Percentiles rank a stretch among this genome's conserved stretches.
Evolutionary conservation across 2,329 filamentous ascomycete genomes (phyloP).

Genomic region (Verticillium nubilum): DNA sequence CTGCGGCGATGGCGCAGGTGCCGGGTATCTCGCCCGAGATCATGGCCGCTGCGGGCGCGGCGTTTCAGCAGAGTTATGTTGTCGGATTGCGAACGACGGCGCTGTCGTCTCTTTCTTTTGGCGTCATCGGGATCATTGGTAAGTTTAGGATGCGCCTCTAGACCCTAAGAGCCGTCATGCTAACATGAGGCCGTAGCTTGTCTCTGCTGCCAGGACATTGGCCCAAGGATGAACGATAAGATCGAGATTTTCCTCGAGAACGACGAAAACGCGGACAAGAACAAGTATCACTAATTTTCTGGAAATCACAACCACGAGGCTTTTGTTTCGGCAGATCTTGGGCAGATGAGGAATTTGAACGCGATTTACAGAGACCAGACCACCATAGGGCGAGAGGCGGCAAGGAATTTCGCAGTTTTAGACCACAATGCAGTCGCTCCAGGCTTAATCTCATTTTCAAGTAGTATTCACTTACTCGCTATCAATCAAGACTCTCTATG

Average conservation of each 20-base stretch:
- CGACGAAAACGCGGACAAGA: conserved; percentile 23
- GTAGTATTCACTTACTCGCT: no score
- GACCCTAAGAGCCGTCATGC: background rate
- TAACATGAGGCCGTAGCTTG: conserved; percentile 14
- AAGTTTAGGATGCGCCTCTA: conserved; percentile 1
- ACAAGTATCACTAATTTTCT: conserved; percentile 20
- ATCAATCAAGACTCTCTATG: no score
- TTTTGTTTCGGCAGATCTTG: background rate
- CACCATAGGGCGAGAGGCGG: no score
- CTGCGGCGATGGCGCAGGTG: conserved; percentile 16
- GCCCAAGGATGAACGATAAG: conserved; percentile 29
- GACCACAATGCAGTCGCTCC: no score
- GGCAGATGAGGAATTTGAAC: background rate
- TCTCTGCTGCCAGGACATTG: conserved; percentile 25
- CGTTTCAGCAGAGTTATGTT: conserved; percentile 25
- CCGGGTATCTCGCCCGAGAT: conserved; percentile 19
- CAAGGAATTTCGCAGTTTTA: no score
- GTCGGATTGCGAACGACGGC: conserved; percentile 21
- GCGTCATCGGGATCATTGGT: conserved; percentile 22
- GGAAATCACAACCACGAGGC: no score
- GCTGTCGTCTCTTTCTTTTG: conserved; percentile 22
- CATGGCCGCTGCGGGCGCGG: conserved; percentile 18
- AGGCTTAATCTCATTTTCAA: no score
- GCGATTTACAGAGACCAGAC: no score
- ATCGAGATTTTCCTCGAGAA: conserved; percentile 29